A percentile compares a stretch with the other conserved stretches of the same genome.
Conservation (phyloP, 306 rosid species). For the Neltuma alba region DNA sequence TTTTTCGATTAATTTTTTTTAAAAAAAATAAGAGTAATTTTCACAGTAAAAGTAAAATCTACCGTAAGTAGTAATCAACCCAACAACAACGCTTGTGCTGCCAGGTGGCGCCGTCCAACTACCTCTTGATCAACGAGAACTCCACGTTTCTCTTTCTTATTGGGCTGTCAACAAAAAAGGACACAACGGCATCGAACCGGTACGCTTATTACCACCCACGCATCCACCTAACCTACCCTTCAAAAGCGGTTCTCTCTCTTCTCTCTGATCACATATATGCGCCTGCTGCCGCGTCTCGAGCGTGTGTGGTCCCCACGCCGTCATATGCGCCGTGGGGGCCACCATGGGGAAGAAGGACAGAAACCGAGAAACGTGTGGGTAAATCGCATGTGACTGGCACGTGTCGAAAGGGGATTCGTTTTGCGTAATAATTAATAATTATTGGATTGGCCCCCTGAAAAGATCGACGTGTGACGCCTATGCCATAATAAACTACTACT, state of each 20-base stretch:
- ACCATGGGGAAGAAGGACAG: neutral
- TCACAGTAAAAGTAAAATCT: too few species aligned
- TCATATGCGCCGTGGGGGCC: neutral
- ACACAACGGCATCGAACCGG: neutral
- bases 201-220: neutral
- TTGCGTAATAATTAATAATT: neutral
- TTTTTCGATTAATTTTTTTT: too few species aligned
- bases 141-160: neutral
- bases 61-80: too few species aligned
- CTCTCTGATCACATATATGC: neutral
- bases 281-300: neutral
- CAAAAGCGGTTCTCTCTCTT: neutral
- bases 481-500: too few species aligned
- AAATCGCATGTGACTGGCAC: neutral
- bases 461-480: conserved; percentile 1
- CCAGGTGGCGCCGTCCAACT: neutral
- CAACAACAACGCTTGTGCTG: neutral
- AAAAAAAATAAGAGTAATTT: too few species aligned
- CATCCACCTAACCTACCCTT: neutral
- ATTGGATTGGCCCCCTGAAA: neutral
- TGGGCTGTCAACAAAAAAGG: neutral
- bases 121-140: neutral
- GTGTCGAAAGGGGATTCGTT: neutral
- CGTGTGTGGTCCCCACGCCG: neutral
- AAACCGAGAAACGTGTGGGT: neutral